Conservation (phyloP, 805 yeast genomes). For the Sugiyamaella chiloensis region DNA sequence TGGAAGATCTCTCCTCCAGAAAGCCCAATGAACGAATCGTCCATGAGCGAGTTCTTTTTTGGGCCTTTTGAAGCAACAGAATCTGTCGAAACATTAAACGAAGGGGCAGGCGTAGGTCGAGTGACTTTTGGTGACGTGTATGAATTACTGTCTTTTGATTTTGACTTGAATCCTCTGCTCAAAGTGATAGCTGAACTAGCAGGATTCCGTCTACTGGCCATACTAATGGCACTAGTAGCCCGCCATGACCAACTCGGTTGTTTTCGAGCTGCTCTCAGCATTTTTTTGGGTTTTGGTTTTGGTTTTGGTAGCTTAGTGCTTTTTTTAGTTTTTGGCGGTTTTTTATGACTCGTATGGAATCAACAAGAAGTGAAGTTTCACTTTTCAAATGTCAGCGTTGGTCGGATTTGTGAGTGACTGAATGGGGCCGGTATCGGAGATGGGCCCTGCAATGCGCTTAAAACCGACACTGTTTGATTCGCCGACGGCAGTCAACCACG, state of each 20-base stretch:
- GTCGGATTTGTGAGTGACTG: no score
- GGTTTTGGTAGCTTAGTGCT: no score
- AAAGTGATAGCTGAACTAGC: not conserved
- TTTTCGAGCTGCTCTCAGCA: conserved; percentile 8
- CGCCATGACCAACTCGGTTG: conserved; percentile 6
- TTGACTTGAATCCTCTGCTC: not conserved
- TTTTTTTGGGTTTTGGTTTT: no score
- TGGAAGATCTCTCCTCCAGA: conserved; percentile 99
- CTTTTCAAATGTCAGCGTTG: no score
- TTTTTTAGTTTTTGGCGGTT: no score
- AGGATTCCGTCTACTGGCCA: not conserved
- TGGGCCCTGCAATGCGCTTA: not conserved
- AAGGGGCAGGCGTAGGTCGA: conserved; percentile 38
- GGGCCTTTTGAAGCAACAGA: not conserved
- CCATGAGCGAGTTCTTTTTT: conserved; percentile 28
- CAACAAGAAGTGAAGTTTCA: no score
- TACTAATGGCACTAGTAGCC: not conserved
- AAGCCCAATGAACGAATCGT: conserved; percentile 84
- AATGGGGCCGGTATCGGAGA: conserved; percentile 7
- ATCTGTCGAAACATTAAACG: conserved; percentile 30
- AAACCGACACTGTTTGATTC: conserved; percentile 1
- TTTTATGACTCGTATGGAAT: no score
- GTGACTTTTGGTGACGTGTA: conserved; percentile 14
- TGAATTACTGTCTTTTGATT: not conserved
- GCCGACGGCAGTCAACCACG: not conserved